A percentile compares a stretch with the other conserved stretches of the same genome.
phyloP scores from a whole-genome alignment of 768 basidiomycete species.

The Boletus pseudopeckii region DNA sequence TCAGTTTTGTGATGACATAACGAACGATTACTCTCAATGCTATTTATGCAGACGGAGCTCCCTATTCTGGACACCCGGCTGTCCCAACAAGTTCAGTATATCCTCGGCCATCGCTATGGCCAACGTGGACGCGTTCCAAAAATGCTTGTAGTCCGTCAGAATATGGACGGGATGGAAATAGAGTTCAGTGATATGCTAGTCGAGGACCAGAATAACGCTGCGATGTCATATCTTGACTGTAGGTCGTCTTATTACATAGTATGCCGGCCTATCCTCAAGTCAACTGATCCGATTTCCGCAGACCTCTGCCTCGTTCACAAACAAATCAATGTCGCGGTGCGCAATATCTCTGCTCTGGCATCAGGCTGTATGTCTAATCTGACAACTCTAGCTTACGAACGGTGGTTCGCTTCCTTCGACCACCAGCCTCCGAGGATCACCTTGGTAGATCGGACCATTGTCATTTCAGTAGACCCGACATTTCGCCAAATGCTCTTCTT shows the following conservation, averaged over 20 bases:
- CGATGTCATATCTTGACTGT: conserved; percentile 90
- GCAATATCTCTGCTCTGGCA: background rate
- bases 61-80: conserved; percentile 70
- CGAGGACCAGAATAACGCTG: conserved; percentile 97
- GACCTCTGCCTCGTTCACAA: conserved; percentile 35
- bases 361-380: background rate
- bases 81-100: conserved; percentile 82
- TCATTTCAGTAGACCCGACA: background rate
- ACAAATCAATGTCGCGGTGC: conserved; percentile 30
- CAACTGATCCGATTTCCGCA: conserved; percentile 6
- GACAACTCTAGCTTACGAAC: conserved; percentile 25
- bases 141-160: conserved; percentile 81
- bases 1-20: conserved; percentile 32
- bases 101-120: conserved; percentile 64
- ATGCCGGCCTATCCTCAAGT: background rate
- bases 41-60: conserved; percentile 52
- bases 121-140: conserved; percentile 55
- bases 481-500: conserved; percentile 1
- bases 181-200: conserved; percentile 97
- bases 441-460: conserved; percentile 25
- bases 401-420: conserved; percentile 28
- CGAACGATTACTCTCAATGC: background rate
- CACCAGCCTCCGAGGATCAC: conserved; percentile 30
- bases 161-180: conserved; percentile 88
- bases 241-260: conserved; percentile 27